Base-by-base conservation (phyloP, 176 grass and related monocot genomes). In the Leersia perrieri region DNA sequence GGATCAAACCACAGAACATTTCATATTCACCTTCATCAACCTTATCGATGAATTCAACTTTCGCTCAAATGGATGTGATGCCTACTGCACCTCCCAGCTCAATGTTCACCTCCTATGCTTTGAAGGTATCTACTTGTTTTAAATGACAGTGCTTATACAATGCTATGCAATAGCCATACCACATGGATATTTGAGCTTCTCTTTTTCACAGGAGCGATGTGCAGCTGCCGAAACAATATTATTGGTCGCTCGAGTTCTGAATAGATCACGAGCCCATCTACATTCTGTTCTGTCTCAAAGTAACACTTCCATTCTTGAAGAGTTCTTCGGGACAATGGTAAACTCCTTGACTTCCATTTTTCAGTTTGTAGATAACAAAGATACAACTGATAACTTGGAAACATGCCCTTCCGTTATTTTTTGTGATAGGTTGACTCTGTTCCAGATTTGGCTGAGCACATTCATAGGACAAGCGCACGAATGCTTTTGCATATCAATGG, bases 401-500 rank as follows among this genome's bases (percentile, higher is more conserved):
- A 47, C 23, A 71, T 77, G 10, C 65, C 58, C 38, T 73, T 82
- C 11, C 30, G 47, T 58, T 58, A 51, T 86, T 79, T 33, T 23
- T 81, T 90, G 27, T 97, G 38, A 15, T 81, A 99, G 97, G 97
- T 99, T 83, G 91, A 93, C 62, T 90, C 97, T 63, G 93, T 99
- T 89, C 85, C 92, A 78, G 91, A 96, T 91, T 82, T 99, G 82
- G 72, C 83, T 28, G 82, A 93, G 76, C 89, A 99, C 88, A 99
- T 99, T 93, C 90, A 99, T 86, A 90, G 88, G 74, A 86, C 66
- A 77, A 99, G 93, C 84, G 97, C 97, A 57, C 83, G 85, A 5
- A 91, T 93, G 92, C 97, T 99, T 85, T 88, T 99, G 49, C 93
- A 99, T 90, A 95, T 96, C 72, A 93, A 91, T 83, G 97, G 97